Base-by-base conservation (phyloP, 2,329 filamentous ascomycete genomes). In the Colletotrichum sp. region DNA sequence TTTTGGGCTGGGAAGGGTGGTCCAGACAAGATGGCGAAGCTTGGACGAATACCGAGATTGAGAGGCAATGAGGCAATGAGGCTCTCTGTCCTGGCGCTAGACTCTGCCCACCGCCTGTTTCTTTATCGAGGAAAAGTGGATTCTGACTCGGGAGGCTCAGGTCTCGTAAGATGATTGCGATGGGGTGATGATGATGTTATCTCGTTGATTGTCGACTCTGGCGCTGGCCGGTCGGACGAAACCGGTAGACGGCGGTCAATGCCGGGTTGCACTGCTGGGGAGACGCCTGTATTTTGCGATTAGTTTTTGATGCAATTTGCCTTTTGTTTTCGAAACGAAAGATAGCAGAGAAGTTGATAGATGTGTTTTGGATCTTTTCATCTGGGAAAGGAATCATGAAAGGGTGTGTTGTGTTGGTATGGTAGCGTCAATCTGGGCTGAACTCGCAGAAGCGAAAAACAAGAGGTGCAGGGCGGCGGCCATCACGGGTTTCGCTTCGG, bases 111-210 rank as follows among this genome's bases (percentile, higher is more conserved):
- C 62, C 74, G 70, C 64, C 28, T 55, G 48, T 60, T 68, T 55
- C 9, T 28, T 68, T 60, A 65, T 16, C 48, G 43, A 27, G 10
- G 16, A 16, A 67, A 64, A 60, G 70, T 76, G 74, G 74, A 36
- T 65, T 68, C 69, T 76, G 74, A 74, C 52, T 71, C 72, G 72
- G 43, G 25, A 70, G 71, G 58, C 66, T 67, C 56, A 32, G 58
- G 56, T 13, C 43, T 70, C 74, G 74, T 73, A 69, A 76, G 74
- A 76, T 30, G 34, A 18, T 39, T 15, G 43, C 10, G 34, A 74
- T 76, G 74, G 65, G 43, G 65, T 74, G 74, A 76, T 76, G 70
- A 72, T 75, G 74, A 74, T 76, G 70, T 65, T 69, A 74, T 48
- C 62, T 55, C 25, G 58, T 22, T n/a, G 8, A 18, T n/a, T 25